Evolutionary conservation across 2,329 filamentous ascomycete genomes (phyloP).

Genomic region (Ramularia endophylla): DNA sequence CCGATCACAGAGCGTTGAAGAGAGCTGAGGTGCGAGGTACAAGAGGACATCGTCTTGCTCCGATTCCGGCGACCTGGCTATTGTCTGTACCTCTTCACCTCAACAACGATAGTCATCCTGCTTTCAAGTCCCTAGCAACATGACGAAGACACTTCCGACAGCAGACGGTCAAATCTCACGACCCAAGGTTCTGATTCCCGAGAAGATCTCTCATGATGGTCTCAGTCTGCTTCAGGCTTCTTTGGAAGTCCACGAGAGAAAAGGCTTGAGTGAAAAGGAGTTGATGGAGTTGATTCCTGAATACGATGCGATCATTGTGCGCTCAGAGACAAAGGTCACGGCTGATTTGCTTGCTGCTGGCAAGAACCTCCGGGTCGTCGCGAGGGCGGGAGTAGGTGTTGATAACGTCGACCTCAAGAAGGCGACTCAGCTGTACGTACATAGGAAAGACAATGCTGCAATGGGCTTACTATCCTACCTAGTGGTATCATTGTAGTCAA

Average conservation of each 20-base stretch:
- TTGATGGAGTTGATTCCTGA: constrained; percentile 60
- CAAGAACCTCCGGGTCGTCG: constrained; percentile 68
- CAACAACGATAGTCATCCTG: constrained; percentile 2
- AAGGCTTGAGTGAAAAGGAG: constrained; percentile 56
- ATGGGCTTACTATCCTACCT: background rate
- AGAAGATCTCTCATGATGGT: constrained; percentile 75
- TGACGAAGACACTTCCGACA: too few species aligned
- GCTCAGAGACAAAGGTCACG: constrained; percentile 77
- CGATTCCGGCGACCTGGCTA: background rate
- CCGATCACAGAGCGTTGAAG: too few species aligned
- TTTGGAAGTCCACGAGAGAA: constrained; percentile 64
- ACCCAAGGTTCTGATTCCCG: constrained; percentile 63
- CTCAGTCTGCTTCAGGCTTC: constrained; percentile 60
- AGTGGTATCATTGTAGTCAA: constrained; percentile 54
- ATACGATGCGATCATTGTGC: constrained; percentile 72
- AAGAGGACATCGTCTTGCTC: background rate
- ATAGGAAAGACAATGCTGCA: background rate
- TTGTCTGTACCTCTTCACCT: background rate
- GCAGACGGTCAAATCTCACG: constrained; percentile 8
- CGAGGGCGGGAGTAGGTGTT: constrained; percentile 73
- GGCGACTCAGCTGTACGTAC: constrained; percentile 54
- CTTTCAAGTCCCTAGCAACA: too few species aligned
- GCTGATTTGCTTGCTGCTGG: constrained; percentile 60
- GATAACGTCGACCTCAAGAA: constrained; percentile 74
- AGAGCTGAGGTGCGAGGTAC: background rate